Base-by-base conservation (phyloP, 805 yeast species). In the Spathaspora boniae region DNA sequence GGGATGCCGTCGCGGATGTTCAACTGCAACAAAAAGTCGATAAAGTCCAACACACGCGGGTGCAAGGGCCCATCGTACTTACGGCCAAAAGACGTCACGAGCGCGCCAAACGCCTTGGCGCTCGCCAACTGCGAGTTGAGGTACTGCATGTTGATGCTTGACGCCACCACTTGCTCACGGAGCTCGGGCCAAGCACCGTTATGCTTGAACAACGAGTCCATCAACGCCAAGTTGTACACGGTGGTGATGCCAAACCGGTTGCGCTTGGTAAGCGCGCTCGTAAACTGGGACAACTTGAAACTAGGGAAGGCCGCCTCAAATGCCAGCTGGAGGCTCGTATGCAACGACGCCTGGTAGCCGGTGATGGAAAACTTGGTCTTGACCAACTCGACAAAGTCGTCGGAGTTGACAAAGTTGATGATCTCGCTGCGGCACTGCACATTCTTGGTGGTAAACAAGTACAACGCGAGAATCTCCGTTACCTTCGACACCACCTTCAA, bases 21-120 rank as follows among this genome's bases (percentile, higher is more conserved):
- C 6, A 72, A 60, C 33, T 62, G 62, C 26, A 88, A 58, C n/a
- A 86, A 59, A 19, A 66, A 58, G 6, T 67, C 50, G 0, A 78
- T 78, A 18, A 66, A 51, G 2, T 45, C 45, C 19, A 65, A 42
- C 30, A 70, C 51, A 29, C 70, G 50, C 6, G 57, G 57, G 48
- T 60, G 46, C 3, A 40, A 21, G 12, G 21, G 22, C 4, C 38
- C 36, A 4, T 29, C 37, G 44, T 62, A 65, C 29, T 62, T 65
- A 42, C 77, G 72, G 40, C 83, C 72, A 47, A 64, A 80, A 0
- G 91, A 76, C 0, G 91, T 79, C 16, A 86, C 43, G 22, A 88
- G 62, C 1, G 93, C 87, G 33, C 91, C 88, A 73, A 86, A 78
- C 0, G 94, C 74, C 47, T 81, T 82, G 3, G 86, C 82, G 15